phyloP scores from a whole-genome alignment of 257 asterid species.

The Fraxinus pennsylvanica region DNA sequence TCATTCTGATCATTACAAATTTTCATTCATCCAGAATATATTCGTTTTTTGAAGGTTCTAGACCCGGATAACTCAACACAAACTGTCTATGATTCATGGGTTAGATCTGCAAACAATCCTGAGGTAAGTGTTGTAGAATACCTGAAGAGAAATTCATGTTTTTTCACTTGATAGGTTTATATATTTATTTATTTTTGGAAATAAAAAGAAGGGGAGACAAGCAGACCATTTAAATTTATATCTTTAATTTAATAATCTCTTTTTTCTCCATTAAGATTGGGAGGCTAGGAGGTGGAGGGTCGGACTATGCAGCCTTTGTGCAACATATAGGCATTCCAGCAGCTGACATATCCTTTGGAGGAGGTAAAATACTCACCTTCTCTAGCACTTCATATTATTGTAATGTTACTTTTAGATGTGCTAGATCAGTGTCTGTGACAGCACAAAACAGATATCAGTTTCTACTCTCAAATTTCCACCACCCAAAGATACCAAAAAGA shows the following conservation, averaged over 20 bases:
- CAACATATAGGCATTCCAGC: slow-evolving; percentile 82
- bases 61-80: slow-evolving; percentile 88
- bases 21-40: slow-evolving; percentile 15
- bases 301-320: slow-evolving; percentile 77
- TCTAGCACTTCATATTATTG: background rate
- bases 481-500: background rate
- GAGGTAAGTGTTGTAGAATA: slow-evolving; percentile 39
- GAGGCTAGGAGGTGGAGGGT: slow-evolving; percentile 80
- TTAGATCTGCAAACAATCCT: slow-evolving; percentile 41
- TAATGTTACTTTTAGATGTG: slow-evolving; percentile 1
- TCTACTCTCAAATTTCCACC: no score
- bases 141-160: background rate
- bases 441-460: background rate
- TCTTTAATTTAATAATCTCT: slow-evolving; percentile 3
- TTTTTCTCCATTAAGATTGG: slow-evolving; percentile 52
- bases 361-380: slow-evolving; percentile 40
- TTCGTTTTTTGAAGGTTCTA: slow-evolving; percentile 43
- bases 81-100: slow-evolving; percentile 80
- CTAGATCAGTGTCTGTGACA: background rate
- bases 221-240: slow-evolving; percentile 1
- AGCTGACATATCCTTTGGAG: slow-evolving; percentile 60
- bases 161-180: no score
- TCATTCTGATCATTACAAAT: background rate
- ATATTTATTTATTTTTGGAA: no score
- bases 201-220: background rate